Conservation (phyloP, 2,329 filamentous ascomycete species). For the Fonsecaea monophora region DNA sequence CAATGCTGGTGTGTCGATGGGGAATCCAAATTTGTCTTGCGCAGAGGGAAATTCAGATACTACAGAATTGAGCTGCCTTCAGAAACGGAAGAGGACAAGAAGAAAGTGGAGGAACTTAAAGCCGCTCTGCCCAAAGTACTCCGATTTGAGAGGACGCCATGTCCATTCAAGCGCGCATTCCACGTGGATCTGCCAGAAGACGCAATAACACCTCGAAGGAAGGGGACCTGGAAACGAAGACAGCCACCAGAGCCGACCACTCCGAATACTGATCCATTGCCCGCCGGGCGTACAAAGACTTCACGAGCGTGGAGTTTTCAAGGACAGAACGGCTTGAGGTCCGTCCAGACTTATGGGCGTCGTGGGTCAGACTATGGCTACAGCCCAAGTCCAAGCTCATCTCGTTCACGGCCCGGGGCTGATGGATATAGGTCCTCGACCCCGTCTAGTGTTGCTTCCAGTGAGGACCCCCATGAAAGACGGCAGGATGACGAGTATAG, state of each 20-base stretch:
- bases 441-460: conserved; percentile 35
- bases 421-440: conserved; percentile 29
- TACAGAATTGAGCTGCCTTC: conserved; percentile 88
- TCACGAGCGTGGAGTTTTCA: conserved; percentile 37
- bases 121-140: conserved; percentile 73
- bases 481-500: conserved; percentile 18
- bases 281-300: conserved; percentile 30
- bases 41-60: conserved; percentile 81
- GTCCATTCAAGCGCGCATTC: conserved; percentile 81
- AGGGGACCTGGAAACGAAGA: conserved; percentile 72
- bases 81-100: conserved; percentile 66
- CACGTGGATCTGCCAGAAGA: conserved; percentile 74
- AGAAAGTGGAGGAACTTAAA: conserved; percentile 71
- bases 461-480: conserved; percentile 27
- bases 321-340: conserved; percentile 22
- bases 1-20: conserved; percentile 95
- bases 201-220: conserved; percentile 68
- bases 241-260: conserved; percentile 55
- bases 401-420: conserved; percentile 20
- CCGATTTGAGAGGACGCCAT: conserved; percentile 85
- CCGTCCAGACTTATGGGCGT: conserved; percentile 31
- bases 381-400: conserved; percentile 27
- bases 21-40: conserved; percentile 82
- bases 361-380: conserved; percentile 37
- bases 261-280: conserved; percentile 31